Evolutionary conservation across 768 basidiomycete species (phyloP).

Genomic region (Harrya chromipes): DNA sequence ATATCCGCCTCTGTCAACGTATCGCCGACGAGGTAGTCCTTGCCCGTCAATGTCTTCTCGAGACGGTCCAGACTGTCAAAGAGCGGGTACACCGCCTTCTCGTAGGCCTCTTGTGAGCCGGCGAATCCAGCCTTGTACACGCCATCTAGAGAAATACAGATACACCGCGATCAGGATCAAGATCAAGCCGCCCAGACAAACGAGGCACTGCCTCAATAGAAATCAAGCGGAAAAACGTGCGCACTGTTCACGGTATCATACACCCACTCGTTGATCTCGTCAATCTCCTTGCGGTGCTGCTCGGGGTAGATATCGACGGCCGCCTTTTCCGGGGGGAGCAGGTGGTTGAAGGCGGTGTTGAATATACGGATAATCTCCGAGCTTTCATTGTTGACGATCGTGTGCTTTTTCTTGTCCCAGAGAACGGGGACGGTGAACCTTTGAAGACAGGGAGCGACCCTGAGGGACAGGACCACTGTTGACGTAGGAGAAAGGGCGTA

Average conservation of each 20-base stretch:
- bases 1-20: constrained; percentile 80
- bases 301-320: constrained; percentile 77
- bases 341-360: constrained; percentile 79
- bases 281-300: constrained; percentile 69
- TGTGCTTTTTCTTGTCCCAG: constrained; percentile 87
- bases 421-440: constrained; percentile 88
- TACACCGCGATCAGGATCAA: neutral
- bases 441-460: neutral
- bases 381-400: constrained; percentile 95
- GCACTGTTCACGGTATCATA: constrained; percentile 82
- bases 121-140: constrained; percentile 93
- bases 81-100: constrained; percentile 66
- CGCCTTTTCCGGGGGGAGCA: constrained; percentile 63
- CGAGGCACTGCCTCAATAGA: neutral
- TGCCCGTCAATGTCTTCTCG: constrained; percentile 73
- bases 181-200: neutral
- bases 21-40: constrained; percentile 83
- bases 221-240: constrained; percentile 20
- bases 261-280: constrained; percentile 81
- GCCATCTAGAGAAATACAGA: constrained; percentile 50
- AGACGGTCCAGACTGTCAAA: constrained; percentile 79
- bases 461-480: neutral
- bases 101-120: constrained; percentile 75
- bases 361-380: constrained; percentile 94
- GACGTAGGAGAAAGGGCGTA: constrained; percentile 25